phyloP scores from a whole-genome alignment of 1,284 basidiomycete species.

The Apiotrichum mycotoxinovorans region DNA sequence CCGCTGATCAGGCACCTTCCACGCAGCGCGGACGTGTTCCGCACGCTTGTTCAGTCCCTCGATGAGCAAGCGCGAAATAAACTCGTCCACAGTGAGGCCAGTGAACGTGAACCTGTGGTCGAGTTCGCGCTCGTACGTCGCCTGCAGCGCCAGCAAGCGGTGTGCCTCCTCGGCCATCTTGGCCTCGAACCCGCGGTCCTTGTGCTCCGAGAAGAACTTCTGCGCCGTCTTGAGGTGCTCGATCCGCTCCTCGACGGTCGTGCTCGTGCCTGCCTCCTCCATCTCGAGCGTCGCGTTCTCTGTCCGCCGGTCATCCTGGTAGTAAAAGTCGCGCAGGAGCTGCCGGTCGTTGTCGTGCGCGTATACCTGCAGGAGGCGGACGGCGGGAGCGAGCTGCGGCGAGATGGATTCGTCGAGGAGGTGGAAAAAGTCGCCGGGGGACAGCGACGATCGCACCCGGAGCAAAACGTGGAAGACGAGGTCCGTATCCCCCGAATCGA shows the following conservation, averaged over 20 bases:
- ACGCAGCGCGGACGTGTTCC: constrained; percentile 78
- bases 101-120: constrained; percentile 72
- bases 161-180: constrained; percentile 90
- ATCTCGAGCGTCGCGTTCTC: constrained; percentile 84
- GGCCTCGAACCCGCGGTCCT: constrained; percentile 81
- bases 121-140: constrained; percentile 79
- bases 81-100: constrained; percentile 76
- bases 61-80: constrained; percentile 68
- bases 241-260: constrained; percentile 70
- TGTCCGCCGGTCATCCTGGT: constrained; percentile 90
- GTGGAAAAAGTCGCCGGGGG: constrained; percentile 90
- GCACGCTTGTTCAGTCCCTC: constrained; percentile 78
- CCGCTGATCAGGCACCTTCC: constrained; percentile 88
- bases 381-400: constrained; percentile 64
- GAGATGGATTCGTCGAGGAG: constrained; percentile 82
- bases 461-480: constrained; percentile 88
- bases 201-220: constrained; percentile 92
- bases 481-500: constrained; percentile 93
- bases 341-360: constrained; percentile 84
- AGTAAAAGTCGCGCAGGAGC: constrained; percentile 93
- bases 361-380: constrained; percentile 78
- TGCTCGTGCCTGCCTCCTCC: constrained; percentile 64
- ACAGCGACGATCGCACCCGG: constrained; percentile 73
- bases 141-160: constrained; percentile 72
- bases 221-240: constrained; percentile 73